These are phyloP conservation scores for Cercospora brassicicola DNA, from an alignment of 2,329 filamentous ascomycete species.

Conservation along the genomic window DNA sequence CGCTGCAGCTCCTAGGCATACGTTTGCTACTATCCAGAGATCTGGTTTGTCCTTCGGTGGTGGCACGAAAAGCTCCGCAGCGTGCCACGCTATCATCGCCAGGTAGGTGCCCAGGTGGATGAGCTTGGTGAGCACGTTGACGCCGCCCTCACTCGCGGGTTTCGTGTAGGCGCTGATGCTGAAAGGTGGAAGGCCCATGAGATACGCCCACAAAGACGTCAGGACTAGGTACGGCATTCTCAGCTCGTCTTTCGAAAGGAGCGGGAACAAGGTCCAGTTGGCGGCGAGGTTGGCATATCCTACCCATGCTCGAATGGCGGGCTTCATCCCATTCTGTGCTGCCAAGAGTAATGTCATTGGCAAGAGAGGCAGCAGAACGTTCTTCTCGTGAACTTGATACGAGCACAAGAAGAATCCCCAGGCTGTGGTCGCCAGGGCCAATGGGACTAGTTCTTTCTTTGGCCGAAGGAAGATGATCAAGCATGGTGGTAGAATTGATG, in stretches of 20 bases:
- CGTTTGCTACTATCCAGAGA: slow-evolving; percentile 90
- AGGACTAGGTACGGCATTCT: slow-evolving; percentile 81
- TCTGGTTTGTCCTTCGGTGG: slow-evolving; percentile 81
- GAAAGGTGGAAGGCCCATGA: slow-evolving; percentile 81
- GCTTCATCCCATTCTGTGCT: slow-evolving; percentile 72
- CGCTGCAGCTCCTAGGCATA: slow-evolving; percentile 78
- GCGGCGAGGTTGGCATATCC: slow-evolving; percentile 92
- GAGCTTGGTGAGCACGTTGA: slow-evolving; percentile 52
- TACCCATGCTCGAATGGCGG: slow-evolving; percentile 80
- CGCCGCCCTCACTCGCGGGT: slow-evolving; percentile 26
- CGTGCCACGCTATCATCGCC: slow-evolving; percentile 78
- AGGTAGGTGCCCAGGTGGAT: slow-evolving; percentile 76
- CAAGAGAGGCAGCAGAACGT: slow-evolving; percentile 83
- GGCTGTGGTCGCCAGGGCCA: slow-evolving; percentile 77
- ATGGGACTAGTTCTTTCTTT: slow-evolving; percentile 71
- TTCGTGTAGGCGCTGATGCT: slow-evolving; percentile 64
- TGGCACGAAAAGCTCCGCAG: slow-evolving; percentile 65
- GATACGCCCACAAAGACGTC: slow-evolving; percentile 84
- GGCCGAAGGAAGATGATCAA: slow-evolving; percentile 76
- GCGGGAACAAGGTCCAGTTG: slow-evolving; percentile 89
- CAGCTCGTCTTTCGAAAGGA: slow-evolving; percentile 82
- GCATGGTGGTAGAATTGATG: slow-evolving; percentile 76
- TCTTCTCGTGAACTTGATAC: slow-evolving; percentile 98
- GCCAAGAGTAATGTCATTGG: slow-evolving; percentile 89
- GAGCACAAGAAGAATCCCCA: slow-evolving; percentile 99